These are phyloP conservation scores for Ananas comosus DNA, from an alignment of 176 grass and related monocot species.

Conservation along the genomic window DNA sequence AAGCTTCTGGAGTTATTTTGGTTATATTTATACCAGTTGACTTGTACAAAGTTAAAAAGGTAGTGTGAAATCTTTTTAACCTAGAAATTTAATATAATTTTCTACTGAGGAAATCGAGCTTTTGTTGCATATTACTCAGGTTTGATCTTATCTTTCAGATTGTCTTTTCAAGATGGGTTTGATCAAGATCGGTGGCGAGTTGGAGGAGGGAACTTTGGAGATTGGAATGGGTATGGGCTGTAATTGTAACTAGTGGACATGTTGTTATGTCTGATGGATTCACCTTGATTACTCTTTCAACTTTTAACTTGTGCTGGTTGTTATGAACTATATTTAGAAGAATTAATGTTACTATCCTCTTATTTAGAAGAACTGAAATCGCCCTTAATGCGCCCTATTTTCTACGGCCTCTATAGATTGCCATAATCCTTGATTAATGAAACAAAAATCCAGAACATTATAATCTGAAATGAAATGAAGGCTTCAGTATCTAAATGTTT, in stretches of 20 bases:
- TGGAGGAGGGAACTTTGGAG: slow-evolving; percentile 73
- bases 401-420: not conserved
- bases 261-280: not conserved
- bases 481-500: too few relatives aligned
- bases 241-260: not conserved
- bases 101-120: not conserved
- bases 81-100: too few relatives aligned
- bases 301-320: not conserved
- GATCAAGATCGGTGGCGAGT: slow-evolving; percentile 33
- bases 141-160: slow-evolving; percentile 24
- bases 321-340: not conserved
- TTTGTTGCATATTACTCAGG: not conserved
- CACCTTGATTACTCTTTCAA: not conserved
- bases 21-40: not conserved
- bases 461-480: not conserved
- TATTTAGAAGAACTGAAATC: not conserved
- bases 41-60: not conserved
- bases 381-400: not conserved
- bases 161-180: slow-evolving; percentile 49
- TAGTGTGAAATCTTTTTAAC: too few relatives aligned
- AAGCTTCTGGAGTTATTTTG: not conserved
- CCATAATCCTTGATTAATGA: not conserved
- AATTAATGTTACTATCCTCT: not conserved
- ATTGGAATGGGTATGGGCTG: slow-evolving; percentile 64
- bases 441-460: too few relatives aligned